These are phyloP conservation scores for Pelargonium myrrhifolium DNA, from an alignment of 441 rosid species.

Conservation along the genomic window DNA sequence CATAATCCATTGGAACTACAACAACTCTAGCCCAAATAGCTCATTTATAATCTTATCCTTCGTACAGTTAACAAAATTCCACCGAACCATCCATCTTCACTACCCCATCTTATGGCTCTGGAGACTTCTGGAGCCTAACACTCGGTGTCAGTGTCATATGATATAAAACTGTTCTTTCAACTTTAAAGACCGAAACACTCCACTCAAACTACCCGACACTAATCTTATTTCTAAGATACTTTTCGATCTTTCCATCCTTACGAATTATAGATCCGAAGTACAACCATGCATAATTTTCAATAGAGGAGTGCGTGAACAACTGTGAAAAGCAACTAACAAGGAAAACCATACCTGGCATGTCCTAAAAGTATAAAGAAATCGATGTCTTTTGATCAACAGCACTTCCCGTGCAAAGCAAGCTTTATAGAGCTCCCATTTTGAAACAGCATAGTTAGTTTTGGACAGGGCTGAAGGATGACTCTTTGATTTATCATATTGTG, in stretches of 20 bases:
- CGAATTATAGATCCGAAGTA: background rate
- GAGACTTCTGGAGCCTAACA: background rate
- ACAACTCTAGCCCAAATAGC: no score
- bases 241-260: background rate
- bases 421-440: conserved; percentile 69
- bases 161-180: background rate
- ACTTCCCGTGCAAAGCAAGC: conserved; percentile 63
- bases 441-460: conserved; percentile 53
- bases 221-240: background rate
- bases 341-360: conserved; percentile 63
- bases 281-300: background rate
- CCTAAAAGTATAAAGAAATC: conserved; percentile 70
- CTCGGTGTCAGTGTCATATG: background rate
- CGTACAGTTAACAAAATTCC: background rate
- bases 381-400: conserved; percentile 57
- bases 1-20: no score
- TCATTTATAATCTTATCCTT: no score
- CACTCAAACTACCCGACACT: background rate
- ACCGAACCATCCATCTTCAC: background rate
- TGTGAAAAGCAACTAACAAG: background rate
- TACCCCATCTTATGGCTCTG: background rate
- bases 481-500: conserved; percentile 45
- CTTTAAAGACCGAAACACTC: background rate
- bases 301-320: background rate
- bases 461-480: conserved; percentile 56